Percentiles rank a stretch among this genome's conserved stretches.
phyloP scores from a whole-genome alignment of 495 filamentous ascomycete species.

The Astrothelium macrocarpum region DNA sequence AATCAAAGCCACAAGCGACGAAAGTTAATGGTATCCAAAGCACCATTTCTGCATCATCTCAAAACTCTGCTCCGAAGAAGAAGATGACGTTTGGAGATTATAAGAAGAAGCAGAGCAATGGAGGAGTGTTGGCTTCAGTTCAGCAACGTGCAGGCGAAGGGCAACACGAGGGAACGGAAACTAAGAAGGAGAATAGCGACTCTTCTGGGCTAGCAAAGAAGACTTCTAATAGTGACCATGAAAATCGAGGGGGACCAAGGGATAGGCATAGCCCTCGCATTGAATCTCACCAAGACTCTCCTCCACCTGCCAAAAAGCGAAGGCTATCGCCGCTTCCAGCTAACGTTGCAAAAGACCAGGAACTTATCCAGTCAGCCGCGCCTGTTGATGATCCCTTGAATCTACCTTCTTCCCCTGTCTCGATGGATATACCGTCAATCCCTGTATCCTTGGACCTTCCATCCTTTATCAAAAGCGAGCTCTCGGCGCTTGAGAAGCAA shows the following conservation, averaged over 20 bases:
- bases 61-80: constrained; percentile 18
- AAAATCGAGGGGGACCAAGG: neutral
- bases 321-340: neutral
- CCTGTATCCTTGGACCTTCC: constrained; percentile 2
- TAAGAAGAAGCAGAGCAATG: constrained; percentile 21
- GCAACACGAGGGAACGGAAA: neutral
- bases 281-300: neutral
- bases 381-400: neutral
- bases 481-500: neutral
- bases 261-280: neutral
- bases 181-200: neutral
- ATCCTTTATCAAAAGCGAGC: neutral
- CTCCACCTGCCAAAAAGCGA: constrained; percentile 7
- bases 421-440: constrained; percentile 3
- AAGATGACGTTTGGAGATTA: constrained; percentile 25
- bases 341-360: neutral
- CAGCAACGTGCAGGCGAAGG: neutral
- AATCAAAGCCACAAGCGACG: constrained; percentile 9
- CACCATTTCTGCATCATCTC: neutral
- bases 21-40: constrained; percentile 4
- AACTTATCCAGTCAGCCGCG: neutral
- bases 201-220: neutral
- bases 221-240: neutral
- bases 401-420: neutral
- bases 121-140: neutral